phyloP scores from a whole-genome alignment of 306 rosid species.

The Lathyrus oleraceus region DNA sequence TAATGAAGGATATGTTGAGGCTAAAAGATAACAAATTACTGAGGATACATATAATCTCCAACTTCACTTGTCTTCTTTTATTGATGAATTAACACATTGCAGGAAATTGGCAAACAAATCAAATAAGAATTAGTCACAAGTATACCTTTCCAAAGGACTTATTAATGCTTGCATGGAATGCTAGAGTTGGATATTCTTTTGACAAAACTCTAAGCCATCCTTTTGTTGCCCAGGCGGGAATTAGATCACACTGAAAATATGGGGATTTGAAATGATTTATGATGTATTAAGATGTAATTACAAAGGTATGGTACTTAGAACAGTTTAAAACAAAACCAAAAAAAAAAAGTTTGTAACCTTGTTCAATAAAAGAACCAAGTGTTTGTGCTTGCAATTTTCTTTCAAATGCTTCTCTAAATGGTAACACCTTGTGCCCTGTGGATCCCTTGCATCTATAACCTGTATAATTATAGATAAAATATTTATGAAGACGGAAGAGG shows the following conservation, averaged over 20 bases:
- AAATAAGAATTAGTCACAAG: constrained; percentile 6
- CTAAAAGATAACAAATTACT: too few species aligned
- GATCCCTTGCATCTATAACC: constrained; percentile 97
- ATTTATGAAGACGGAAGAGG: constrained; percentile 1
- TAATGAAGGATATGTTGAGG: not conserved
- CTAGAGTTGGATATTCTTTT: constrained; percentile 83
- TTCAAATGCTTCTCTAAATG: constrained; percentile 95
- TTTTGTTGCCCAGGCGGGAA: constrained; percentile 96
- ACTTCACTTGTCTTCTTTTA: not conserved
- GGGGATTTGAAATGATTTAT: constrained; percentile 1
- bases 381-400: constrained; percentile 87
- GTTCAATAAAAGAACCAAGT: constrained; percentile 82
- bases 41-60: constrained; percentile 3
- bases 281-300: not conserved
- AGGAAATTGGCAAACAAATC: constrained; percentile 6
- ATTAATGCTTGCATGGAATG: constrained; percentile 93
- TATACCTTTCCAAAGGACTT: constrained; percentile 95
- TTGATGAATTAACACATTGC: not conserved
- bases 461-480: constrained; percentile 41
- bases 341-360: constrained; percentile 53
- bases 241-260: constrained; percentile 65
- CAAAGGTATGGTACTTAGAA: not conserved
- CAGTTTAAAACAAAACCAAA: constrained; percentile 1
- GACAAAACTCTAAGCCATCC: constrained; percentile 92
- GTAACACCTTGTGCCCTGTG: constrained; percentile 90